Evolutionary conservation across 2,329 filamentous ascomycete genomes (phyloP), one percentile per base, ranked within the genome.

Genomic region (Penicillium paneum): DNA sequence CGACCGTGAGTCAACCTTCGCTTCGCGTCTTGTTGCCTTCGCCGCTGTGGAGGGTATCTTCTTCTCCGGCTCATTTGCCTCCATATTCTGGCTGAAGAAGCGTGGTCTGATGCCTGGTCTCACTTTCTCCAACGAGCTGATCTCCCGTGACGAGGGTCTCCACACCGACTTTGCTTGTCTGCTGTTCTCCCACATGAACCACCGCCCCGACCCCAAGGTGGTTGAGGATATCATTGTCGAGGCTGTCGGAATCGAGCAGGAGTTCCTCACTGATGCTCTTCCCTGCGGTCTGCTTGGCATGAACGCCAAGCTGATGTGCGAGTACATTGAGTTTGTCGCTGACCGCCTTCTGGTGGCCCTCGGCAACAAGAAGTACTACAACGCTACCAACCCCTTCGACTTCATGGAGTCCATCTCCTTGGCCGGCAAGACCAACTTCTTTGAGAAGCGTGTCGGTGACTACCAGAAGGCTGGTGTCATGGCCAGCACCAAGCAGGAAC

Each of bases 21-120:
- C 91, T 58, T 91, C 93, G 79, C 92, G 94, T 68, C 87, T 99
- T 17, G 88, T 99, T 61, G 94, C 94, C 63, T 99, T 99, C 68
- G 94, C 94, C 62, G 94, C 94, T 41, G 92, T 99, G 51, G 94
- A 99, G 81, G 94, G 94, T 73, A 99, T 99, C 80, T 99, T 99
- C 87, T 99, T 99, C 86, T 94, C 89, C 67, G 94, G 94, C 61
- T 96, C 94, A 24, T 99, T 99, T 70, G 94, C 94, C 4, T 95
- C 94, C 64, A 97, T 99, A 79, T 99, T 99, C 84, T 99, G 94
- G 94, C 83, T 99, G 71, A 99, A 97, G 90, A 99, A 99, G 88
- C 94, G 95, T 75, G 94, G 94, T 66, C 86, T 99, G 65, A 99
- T 99, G 94, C 89, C 94, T 44, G 94, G 94, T 67, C 84, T 99